phyloP scores from a whole-genome alignment of 306 rosid species.

The Pterocarpus macrocarpus region DNA sequence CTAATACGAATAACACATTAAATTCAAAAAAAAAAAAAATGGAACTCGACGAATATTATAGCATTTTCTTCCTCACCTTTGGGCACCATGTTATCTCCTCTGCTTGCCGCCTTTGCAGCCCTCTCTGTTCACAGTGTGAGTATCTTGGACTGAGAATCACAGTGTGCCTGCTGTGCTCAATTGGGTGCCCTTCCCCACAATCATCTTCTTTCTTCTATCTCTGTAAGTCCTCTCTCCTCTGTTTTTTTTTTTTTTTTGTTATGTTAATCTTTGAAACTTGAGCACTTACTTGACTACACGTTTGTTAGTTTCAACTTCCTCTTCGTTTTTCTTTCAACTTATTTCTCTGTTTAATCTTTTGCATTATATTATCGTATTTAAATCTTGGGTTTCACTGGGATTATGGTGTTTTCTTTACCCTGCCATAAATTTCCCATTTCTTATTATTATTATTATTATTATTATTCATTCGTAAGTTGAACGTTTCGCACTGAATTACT shows the following conservation, averaged over 20 bases:
- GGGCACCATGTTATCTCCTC: neutral
- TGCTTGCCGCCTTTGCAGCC: neutral
- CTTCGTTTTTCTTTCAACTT: neutral
- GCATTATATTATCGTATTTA: neutral
- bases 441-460: too few relatives aligned
- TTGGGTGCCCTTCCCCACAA: neutral
- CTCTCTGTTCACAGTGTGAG: neutral
- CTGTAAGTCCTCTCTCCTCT: too few relatives aligned
- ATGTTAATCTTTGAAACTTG: neutral
- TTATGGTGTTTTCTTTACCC: neutral
- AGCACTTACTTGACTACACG: neutral
- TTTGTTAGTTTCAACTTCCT: conserved; percentile 7
- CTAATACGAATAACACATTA: too few relatives aligned
- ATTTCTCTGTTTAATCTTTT: neutral
- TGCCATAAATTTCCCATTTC: neutral
- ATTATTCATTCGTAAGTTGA: neutral
- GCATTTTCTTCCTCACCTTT: neutral
- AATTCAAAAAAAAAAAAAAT: too few relatives aligned
- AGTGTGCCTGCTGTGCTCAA: neutral
- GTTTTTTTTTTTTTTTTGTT: neutral
- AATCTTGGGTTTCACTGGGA: neutral
- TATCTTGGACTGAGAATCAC: neutral
- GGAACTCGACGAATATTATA: neutral
- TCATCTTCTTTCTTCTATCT: too few relatives aligned
- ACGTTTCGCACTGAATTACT: neutral